Evolutionary conservation across 1,139 yeast genomes (phyloP), one percentile per base, ranked within the genome.

Genomic region (Blastobotrys indianensis): DNA sequence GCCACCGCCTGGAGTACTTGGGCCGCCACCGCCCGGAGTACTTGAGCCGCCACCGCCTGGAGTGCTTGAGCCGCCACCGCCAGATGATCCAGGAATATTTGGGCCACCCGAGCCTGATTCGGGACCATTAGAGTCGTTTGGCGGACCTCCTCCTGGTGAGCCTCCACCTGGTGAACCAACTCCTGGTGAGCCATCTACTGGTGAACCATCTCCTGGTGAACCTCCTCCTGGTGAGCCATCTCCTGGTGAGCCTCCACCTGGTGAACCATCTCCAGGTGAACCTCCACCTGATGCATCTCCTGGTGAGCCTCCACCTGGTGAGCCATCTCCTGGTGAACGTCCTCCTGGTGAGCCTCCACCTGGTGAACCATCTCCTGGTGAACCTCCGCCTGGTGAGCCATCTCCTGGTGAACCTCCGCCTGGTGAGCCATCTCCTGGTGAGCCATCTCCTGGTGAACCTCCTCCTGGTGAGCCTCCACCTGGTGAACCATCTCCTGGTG

Each of bases 361-460:
- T 4, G 16, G 16, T 13, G 31, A 7, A 9, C 39, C 38, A 31
- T 12, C 12, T n/a, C 48, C 48, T n/a, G n/a, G n/a, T n/a, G n/a
- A n/a, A 11, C 13, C 13, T 7, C 40, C 48, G 28, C 20, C 42
- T 17, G n/a, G 10, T 40, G 36, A 11, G 20, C 35, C 29, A 16
- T 31, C 15, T 8, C 17, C 33, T 7, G 41, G 35, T 7, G 9
- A 6, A 6, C 35, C 42, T 12, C 41, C 54, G n/a, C n/a, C n/a
- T n/a, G n/a, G n/a, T n/a, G n/a, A n/a, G n/a, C n/a, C 39, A 43
- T 55, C 5, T 56, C 32, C 9, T 32, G 32, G 28, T n/a, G 23
- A 5, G 41, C 29, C 39, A 32, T 32, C 44, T 23, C 49, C 49
- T 29, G 47, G 28, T 6, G 40, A 17, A 30, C 42, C 46, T 12